Conservation (phyloP, 441 rosid species). For the Sinapis alba region DNA sequence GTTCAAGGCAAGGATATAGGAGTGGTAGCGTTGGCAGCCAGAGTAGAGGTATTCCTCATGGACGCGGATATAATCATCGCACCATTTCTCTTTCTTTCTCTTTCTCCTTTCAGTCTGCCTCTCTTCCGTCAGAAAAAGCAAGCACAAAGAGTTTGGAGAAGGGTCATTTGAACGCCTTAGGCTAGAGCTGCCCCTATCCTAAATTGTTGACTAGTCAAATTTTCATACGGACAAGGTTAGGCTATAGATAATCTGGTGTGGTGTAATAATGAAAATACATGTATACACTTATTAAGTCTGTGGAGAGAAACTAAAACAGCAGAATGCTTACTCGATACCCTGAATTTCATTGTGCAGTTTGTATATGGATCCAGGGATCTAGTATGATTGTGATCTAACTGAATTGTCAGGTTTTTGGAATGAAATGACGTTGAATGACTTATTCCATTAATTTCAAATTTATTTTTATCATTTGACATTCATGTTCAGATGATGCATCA, state of each 20-base stretch:
- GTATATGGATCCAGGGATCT: not conserved
- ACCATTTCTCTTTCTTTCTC: slow-evolving; percentile 35
- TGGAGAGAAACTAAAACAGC: not conserved
- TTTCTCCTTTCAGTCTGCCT: slow-evolving; percentile 24
- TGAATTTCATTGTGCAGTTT: not conserved
- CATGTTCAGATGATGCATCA: too few relatives aligned
- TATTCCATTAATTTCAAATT: too few relatives aligned
- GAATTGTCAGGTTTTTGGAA: too few relatives aligned
- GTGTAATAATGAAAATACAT: not conserved
- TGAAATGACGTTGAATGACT: too few relatives aligned
- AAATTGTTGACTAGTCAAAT: slow-evolving; percentile 3
- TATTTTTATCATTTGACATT: too few relatives aligned
- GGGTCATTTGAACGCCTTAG: slow-evolving; percentile 23
- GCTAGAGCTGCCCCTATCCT: slow-evolving; percentile 9
- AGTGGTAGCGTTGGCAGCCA: slow-evolving; percentile 42
- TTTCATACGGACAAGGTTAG: slow-evolving; percentile 1
- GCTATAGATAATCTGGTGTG: slow-evolving; percentile 11
- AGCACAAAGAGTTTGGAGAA: slow-evolving; percentile 32
- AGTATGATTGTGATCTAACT: not conserved
- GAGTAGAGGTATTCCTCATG: slow-evolving; percentile 34
- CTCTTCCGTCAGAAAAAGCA: not conserved
- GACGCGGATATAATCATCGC: slow-evolving; percentile 37
- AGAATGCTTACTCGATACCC: not conserved
- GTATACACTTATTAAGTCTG: not conserved
- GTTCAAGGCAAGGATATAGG: slow-evolving; percentile 52